Evolutionary conservation across 768 basidiomycete genomes (phyloP), one percentile per base, ranked within the genome.

Genomic region (Hericium coralloides): DNA sequence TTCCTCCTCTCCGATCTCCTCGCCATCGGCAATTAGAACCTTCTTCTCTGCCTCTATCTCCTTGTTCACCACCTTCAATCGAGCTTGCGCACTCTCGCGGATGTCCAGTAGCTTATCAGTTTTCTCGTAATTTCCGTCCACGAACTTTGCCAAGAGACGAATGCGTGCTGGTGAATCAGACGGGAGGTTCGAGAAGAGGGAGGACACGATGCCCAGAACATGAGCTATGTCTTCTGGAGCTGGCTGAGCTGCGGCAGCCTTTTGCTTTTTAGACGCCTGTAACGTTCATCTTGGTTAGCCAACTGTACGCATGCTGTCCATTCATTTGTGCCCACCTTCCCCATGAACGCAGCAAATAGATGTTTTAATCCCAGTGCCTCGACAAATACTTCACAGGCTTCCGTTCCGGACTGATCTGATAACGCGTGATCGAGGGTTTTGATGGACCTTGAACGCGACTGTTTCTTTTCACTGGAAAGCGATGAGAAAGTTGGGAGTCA

Each of bases 391-490:
- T 88, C 84, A 68, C 94, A 97, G 12, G 84, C 72, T 12, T 76
- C 72, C 1, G 84, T 74, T 36, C 94, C 83, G 53, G 85, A 68
- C 38, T 83, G 66, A 18, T 89, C 87, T 48, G 94, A 88, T 79
- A 95, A 82, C 1, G 95, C 93, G 66, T 92, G 87, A 66, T 95
- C 90, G 12, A 99, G 74, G 1, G 87, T 83, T 69, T 98, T 99
- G 73, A 98, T 91, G 2, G 93, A 81, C 43, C 92, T 77, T 15
- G 87, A 87, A 57, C 83, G 83, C 1, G 92, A 82, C 60, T 92
- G 80, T 58, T 81, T 77, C 67, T 93, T 95, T 60, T 92, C 89
- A 70, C 93, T 94, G 65, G 36, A 22, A 20, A 57, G 50, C 25
- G 52, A 58, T 58, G n/a, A 63, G 49, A 18, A 41, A 43, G 26